Evolutionary conservation across 202 grass and related monocot species (phyloP), one percentile per base, ranked within the genome.

Genomic region (Bolboschoenoplectus hybrid): DNA sequence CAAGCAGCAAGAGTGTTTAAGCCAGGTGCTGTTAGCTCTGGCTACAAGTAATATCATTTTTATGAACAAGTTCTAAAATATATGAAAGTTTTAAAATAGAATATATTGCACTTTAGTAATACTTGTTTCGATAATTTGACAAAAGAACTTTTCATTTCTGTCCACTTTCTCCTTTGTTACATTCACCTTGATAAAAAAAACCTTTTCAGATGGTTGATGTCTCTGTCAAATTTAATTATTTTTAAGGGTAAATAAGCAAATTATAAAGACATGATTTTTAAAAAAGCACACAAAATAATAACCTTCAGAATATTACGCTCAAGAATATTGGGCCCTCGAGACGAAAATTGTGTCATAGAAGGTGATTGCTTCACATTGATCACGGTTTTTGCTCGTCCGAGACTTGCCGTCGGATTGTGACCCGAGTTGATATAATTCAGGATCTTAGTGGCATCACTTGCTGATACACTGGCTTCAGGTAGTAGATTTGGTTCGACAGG

Each of bases 1-100:
- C 96, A 98, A 38, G 96, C 96, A 57, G 96, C 96, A 72, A 98
- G 89, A 61, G 96, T 96, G 89, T 98, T 98, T 74, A 98, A 89
- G 9, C 96, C 96, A 0, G 96, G 96, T 3, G 91, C 96, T 64
- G 93, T 94, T 5, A 98, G 82, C 78, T 98, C 96, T 8, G 96
- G 96, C 96, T 98, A 81, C 52, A 80, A 17, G 12, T 11, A n/a
- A 41, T 38, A 26, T 36, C 57, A 51, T 55, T 9, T 26, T 44
- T 60, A 43, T 8, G 32, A 14, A 10, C 36, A 79, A 58, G 35
- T 76, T 60, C 13, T 58, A 57, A 20, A 26, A 26, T 26, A 26
- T 26, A 26, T 26, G 26, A 26, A 26, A 26, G 26, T 26, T 26
- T 26, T 26, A 26, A 26, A 26, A 26, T 26, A 26, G 26, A 26